phyloP scores from a whole-genome alignment of 2,329 filamentous ascomycete species.

The Colletotrichum tofieldiae region DNA sequence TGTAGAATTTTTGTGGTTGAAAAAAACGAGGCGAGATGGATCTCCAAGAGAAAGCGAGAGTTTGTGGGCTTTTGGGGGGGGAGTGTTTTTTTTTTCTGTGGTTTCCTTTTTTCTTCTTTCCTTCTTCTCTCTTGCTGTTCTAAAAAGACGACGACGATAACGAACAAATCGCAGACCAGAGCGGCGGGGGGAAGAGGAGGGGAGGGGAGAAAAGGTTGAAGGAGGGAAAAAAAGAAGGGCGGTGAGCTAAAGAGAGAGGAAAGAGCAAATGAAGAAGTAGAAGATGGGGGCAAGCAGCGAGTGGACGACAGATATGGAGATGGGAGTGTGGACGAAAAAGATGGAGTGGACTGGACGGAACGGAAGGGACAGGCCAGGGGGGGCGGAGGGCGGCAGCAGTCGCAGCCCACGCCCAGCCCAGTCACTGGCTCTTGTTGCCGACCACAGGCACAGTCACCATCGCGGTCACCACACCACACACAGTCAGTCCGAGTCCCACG shows the following conservation, averaged over 20 bases:
- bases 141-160: constrained; percentile 47
- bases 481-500: constrained; percentile 14
- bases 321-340: constrained; percentile 49
- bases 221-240: constrained; percentile 52
- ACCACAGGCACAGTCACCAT: constrained; percentile 2
- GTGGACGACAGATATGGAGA: constrained; percentile 48
- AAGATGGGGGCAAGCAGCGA: constrained; percentile 49
- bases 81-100: constrained; percentile 12
- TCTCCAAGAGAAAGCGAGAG: constrained; percentile 41
- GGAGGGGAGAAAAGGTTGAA: constrained; percentile 47
- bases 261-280: constrained; percentile 51
- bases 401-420: constrained; percentile 5
- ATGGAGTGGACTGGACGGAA: constrained; percentile 41
- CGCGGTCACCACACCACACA: neutral
- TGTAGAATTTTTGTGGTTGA: constrained; percentile 25
- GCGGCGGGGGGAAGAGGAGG: constrained; percentile 46
- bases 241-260: constrained; percentile 50
- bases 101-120: constrained; percentile 3
- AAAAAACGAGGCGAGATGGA: constrained; percentile 43
- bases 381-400: constrained; percentile 50
- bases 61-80: neutral
- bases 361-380: constrained; percentile 10
- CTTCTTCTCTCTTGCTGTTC: constrained; percentile 31
- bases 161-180: constrained; percentile 47
- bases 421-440: constrained; percentile 3